These are phyloP conservation scores for Diutina sp. DNA, from an alignment of 1,139 yeast genomes.

Conservation along the genomic window DNA sequence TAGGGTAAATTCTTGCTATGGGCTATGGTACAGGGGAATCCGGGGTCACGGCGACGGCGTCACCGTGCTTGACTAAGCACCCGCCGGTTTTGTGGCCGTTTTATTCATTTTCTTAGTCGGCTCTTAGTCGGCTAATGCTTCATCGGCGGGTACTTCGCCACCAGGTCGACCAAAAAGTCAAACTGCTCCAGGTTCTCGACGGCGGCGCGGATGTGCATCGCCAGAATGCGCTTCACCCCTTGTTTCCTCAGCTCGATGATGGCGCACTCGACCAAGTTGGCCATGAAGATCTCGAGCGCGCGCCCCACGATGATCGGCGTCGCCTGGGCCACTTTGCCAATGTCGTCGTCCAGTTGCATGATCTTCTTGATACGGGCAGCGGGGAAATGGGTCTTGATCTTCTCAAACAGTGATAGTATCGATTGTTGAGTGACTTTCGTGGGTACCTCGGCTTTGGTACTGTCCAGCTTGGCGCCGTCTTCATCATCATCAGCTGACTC, in stretches of 20 bases:
- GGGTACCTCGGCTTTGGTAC: neutral
- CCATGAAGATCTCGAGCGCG: conserved; percentile 85
- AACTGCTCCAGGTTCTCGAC: conserved; percentile 80
- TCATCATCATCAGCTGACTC: neutral
- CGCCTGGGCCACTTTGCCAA: conserved; percentile 97
- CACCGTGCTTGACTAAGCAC: no score
- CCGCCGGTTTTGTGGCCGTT: no score
- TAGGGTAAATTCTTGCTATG: no score
- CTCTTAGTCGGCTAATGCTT: conserved; percentile 12
- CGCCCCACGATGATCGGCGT: conserved; percentile 95
- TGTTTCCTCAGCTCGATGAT: conserved; percentile 63
- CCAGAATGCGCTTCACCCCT: conserved; percentile 74
- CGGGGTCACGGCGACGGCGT: no score
- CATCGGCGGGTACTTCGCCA: conserved; percentile 42
- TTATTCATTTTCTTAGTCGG: no score
- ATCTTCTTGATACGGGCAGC: conserved; percentile 93
- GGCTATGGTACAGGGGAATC: no score
- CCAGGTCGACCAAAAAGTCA: conserved; percentile 74
- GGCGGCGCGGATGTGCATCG: conserved; percentile 75
- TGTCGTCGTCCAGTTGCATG: conserved; percentile 97
- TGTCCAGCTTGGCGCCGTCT: neutral
- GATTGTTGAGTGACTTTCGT: conserved; percentile 6
- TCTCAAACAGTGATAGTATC: conserved; percentile 18
- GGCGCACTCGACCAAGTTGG: conserved; percentile 77
- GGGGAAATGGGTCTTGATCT: conserved; percentile 88